Conservation (phyloP, 495 filamentous ascomycete species). For the Tuber magnatum region DNA sequence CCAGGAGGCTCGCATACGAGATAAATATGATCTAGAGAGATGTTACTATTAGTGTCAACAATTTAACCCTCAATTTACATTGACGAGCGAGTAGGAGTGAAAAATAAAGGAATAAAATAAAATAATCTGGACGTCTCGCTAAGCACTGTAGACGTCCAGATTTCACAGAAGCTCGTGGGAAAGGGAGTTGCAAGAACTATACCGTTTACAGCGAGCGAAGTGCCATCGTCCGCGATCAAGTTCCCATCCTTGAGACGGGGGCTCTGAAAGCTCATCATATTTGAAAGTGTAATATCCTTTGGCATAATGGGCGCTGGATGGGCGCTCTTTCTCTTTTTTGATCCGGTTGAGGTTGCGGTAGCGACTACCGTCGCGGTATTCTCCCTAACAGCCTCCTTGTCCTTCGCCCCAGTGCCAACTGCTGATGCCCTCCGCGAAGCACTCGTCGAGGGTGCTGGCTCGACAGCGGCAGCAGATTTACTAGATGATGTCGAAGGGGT, state of each 20-base stretch:
- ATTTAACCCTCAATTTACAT: conserved; percentile 3
- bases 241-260: conserved; percentile 66
- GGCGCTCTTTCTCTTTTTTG: conserved; percentile 43
- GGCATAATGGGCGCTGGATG: conserved; percentile 35
- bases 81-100: conserved; percentile 9
- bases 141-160: conserved; percentile 10
- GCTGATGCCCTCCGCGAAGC: conserved; percentile 42
- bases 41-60: conserved; percentile 29
- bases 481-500: conserved; percentile 49
- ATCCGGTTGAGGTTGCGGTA: conserved; percentile 39
- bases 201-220: conserved; percentile 77
- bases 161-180: conserved; percentile 10
- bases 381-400: conserved; percentile 42
- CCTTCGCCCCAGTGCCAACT: conserved; percentile 43
- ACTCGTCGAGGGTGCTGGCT: conserved; percentile 45
- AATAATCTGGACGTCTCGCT: conserved; percentile 29
- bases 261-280: conserved; percentile 80
- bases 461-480: conserved; percentile 45
- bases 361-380: conserved; percentile 39
- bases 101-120: neutral
- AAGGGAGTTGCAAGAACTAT: conserved; percentile 43
- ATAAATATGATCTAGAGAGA: conserved; percentile 81
- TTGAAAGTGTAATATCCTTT: conserved; percentile 46
- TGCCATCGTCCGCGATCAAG: conserved; percentile 85
- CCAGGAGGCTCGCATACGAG: conserved; percentile 95